Evolutionary conservation across 2,329 filamentous ascomycete genomes (phyloP).

Genomic region (Diaporthe sp.): DNA sequence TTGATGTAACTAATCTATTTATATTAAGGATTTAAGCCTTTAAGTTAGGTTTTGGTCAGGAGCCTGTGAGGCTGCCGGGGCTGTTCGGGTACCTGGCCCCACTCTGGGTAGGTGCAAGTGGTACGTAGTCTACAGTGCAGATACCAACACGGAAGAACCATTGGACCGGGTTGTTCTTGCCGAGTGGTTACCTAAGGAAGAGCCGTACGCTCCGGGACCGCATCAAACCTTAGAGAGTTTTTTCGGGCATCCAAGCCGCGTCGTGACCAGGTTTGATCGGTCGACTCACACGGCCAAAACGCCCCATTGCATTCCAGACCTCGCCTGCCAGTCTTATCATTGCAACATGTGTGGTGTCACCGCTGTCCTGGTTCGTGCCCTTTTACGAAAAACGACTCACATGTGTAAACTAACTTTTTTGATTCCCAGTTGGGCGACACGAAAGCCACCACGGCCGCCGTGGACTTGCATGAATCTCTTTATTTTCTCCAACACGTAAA

Average conservation of each 20-base stretch:
- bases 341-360: constrained; percentile 74
- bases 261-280: constrained; percentile 14
- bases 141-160: not conserved
- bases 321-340: constrained; percentile 13
- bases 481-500: constrained; percentile 74
- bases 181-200: constrained; percentile 6
- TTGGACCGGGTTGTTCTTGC: not conserved
- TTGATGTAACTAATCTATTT: not conserved
- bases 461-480: constrained; percentile 78
- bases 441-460: constrained; percentile 49
- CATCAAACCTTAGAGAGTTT: constrained; percentile 10
- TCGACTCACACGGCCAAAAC: constrained; percentile 15
- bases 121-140: not conserved
- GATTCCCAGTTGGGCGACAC: constrained; percentile 54
- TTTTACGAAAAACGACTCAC: not conserved
- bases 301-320: constrained; percentile 13
- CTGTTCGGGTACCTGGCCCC: not conserved
- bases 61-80: not conserved
- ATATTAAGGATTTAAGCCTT: not conserved
- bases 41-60: not conserved
- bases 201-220: not conserved
- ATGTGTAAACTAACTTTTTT: not conserved
- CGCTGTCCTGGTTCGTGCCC: constrained; percentile 69
- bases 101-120: not conserved
- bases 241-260: constrained; percentile 1